Evolutionary conservation across 83 land plant species (phyloP), one percentile per base, ranked within the genome.

Genomic region (Picea abies): DNA sequence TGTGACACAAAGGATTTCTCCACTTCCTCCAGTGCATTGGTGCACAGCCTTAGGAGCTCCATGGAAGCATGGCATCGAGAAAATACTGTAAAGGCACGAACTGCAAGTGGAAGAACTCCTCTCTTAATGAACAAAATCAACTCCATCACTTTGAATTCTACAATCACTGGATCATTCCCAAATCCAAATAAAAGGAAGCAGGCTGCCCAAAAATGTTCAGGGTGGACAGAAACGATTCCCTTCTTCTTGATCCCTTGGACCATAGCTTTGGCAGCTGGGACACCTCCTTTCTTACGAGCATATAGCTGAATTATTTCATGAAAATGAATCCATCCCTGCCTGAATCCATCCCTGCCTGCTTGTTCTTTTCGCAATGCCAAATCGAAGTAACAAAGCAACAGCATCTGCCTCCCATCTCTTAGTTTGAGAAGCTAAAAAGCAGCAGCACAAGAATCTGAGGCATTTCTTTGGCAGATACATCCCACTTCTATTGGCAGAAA

Each of bases 1-100:
- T 94, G 94, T 2, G 94, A 87, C 76, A 89, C 93, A 81, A 93
- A 96, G 9, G 98, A 93, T 41, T 96, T 93, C 92, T 94, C 96
- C 9, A 93, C 91, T 60, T 96, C 98, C 76, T 96, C 98, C 14
- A 96, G 84, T 78, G 90, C 87, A 76, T 85, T 91, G 5, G 95
- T 89, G 88, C 95, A 91, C 14, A 92, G 89, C 25, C 89, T 89
- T 35, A 96, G 85, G 19, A 96, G 93, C 89, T 94, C 98, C 79
- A 96, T 68, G 7, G 97, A 92, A 10, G 95, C 92, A 72, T 86
- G 85, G 83, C 98, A 96, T 78, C 94, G 86, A 8, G 97, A 94
- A 82, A 92, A 94, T 1, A 79, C 72, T 26, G 89, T 88, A 88
- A 92, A 96, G 29, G 97, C 87, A 12, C 84, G 80, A 19, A 94